Base-by-base conservation (phyloP, 192 early-diverging fungal species). In the Linnemannia schmuckeri region DNA sequence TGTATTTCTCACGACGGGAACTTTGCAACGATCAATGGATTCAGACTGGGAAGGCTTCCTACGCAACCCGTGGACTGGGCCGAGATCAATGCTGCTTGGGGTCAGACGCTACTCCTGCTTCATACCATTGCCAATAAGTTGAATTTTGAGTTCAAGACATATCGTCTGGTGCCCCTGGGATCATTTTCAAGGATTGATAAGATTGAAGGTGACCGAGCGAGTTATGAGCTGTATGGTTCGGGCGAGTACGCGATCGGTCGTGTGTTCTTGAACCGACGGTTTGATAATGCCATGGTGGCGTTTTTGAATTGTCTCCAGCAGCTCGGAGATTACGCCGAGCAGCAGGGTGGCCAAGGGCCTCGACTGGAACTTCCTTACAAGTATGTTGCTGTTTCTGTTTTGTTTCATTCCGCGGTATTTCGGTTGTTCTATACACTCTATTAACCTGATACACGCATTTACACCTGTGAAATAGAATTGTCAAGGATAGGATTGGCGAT, bases 51-150 rank as follows among this genome's bases (percentile, higher is more conserved):
- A 27, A 92, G 96, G 35, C 90, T 97, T 17, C 92, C 94, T 15
- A 89, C 90, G 8, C 93, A 96, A 80, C 92, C 91, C 46, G 97
- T 99, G 42, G 97, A 98, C 52, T 99, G 98, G 98, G 91, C 88
- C 35, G 98, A 99, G 89, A 97, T 99, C 75, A 99, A 99, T 89
- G 97, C 98, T 0, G 98, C 96, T 3, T 95, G 97, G 95, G 98
- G 98, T 27, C 97, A 98, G 80, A 92, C 96, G 8, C 76, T 97
- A 47, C 88, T 99, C 33, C 89, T 99, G 74, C 80, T 99, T 33
- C 95, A 97, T 85, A 97, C 96, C 0, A 92, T 98, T 35, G 97
- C 97, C 15, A 93, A 94, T 77, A 96, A 96, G 78, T 91, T 98
- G 7, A 92, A 93, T 18, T 96, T 97, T 81, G 92, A 93, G 41